phyloP scores from a whole-genome alignment of 2,329 filamentous ascomycete species.

The Dichotomopilus funicola region DNA sequence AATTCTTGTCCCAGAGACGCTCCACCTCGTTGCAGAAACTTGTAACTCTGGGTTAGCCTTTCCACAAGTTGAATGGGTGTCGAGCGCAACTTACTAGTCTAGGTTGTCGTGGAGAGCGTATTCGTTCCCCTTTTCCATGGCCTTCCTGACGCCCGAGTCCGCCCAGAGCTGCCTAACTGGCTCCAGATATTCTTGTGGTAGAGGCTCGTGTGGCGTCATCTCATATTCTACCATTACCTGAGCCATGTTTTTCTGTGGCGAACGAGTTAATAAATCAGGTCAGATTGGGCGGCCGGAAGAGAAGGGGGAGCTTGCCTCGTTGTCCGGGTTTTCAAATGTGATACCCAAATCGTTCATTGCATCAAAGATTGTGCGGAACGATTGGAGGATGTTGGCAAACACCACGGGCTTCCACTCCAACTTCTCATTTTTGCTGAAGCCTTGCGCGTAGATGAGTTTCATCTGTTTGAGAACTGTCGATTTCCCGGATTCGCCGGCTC shows the following conservation, averaged over 20 bases:
- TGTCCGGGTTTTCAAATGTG: conserved; percentile 69
- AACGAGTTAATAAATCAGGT: conserved; percentile 1
- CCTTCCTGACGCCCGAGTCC: conserved; percentile 74
- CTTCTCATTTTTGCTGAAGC: conserved; percentile 83
- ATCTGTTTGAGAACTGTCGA: conserved; percentile 98
- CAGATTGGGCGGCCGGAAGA: neutral
- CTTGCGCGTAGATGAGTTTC: conserved; percentile 92
- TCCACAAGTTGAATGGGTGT: too few relatives aligned
- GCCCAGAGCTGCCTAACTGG: conserved; percentile 81
- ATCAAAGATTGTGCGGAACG: conserved; percentile 82
- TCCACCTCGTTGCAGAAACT: conserved; percentile 82
- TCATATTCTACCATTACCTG: conserved; percentile 74
- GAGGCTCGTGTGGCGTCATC: conserved; percentile 71
- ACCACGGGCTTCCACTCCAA: conserved; percentile 93
- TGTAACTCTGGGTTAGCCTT: neutral
- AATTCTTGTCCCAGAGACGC: conserved; percentile 67
- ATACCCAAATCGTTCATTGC: conserved; percentile 84
- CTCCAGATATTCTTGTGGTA: conserved; percentile 69
- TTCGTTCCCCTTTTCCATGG: conserved; percentile 92
- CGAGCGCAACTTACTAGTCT: conserved; percentile 59
- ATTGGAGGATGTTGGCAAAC: conserved; percentile 89
- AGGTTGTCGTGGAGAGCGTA: conserved; percentile 95
- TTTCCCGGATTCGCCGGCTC: conserved; percentile 91
- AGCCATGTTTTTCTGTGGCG: conserved; percentile 64
- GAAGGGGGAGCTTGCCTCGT: conserved; percentile 54